phyloP scores from a whole-genome alignment of 2,329 filamentous ascomycete species.

The Trichoderma polysporum region DNA sequence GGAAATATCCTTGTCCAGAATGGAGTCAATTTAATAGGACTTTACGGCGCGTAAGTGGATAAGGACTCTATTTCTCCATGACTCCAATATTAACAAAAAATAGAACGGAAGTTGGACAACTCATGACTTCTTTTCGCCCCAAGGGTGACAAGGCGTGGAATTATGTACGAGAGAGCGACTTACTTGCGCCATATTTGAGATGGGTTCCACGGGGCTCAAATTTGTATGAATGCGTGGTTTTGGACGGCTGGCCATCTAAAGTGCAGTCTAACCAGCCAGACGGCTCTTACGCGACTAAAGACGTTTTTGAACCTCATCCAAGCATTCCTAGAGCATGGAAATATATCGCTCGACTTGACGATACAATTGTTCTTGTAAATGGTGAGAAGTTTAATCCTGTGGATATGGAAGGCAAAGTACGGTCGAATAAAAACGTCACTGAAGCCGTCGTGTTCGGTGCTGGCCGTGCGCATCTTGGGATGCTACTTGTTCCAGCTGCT shows the following conservation, averaged over 20 bases:
- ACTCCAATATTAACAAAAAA: background rate
- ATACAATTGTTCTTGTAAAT: constrained; percentile 61
- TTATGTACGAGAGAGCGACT: constrained; percentile 2
- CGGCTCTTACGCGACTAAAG: constrained; percentile 61
- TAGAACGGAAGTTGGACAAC: constrained; percentile 3
- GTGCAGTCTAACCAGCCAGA: constrained; percentile 51
- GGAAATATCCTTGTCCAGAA: constrained; percentile 1
- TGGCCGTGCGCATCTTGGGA: constrained; percentile 55
- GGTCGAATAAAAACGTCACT: constrained; percentile 42
- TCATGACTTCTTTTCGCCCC: constrained; percentile 7
- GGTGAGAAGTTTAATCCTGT: constrained; percentile 70
- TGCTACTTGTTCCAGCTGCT: constrained; percentile 46
- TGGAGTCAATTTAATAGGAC: constrained; percentile 1
- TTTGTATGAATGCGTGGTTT: background rate
- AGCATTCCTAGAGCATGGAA: constrained; percentile 56
- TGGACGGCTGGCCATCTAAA: constrained; percentile 8
- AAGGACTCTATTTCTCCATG: too few relatives aligned
- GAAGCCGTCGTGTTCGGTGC: constrained; percentile 63
- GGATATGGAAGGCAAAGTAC: constrained; percentile 56
- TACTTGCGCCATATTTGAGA: background rate
- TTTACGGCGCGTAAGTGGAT: constrained; percentile 8
- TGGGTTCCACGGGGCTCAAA: background rate
- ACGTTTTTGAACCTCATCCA: constrained; percentile 59
- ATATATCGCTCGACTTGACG: constrained; percentile 61
- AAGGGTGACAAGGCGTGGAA: constrained; percentile 2